phyloP scores from a whole-genome alignment of 2,329 filamentous ascomycete genomes.

The Pseudocercospora fuligena region DNA sequence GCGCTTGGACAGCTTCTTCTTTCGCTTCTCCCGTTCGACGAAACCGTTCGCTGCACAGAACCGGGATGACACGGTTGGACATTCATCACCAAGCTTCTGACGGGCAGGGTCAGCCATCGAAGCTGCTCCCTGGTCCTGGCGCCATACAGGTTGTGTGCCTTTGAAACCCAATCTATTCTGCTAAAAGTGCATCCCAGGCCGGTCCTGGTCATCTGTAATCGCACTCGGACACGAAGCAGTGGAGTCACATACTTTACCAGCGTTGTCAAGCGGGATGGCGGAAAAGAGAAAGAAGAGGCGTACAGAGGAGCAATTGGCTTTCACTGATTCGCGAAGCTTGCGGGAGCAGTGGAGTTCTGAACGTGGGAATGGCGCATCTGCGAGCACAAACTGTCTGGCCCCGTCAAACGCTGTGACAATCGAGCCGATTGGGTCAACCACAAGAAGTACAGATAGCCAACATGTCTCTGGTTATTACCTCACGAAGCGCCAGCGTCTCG shows the following conservation, averaged over 20 bases:
- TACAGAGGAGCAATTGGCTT: slow-evolving; percentile 5
- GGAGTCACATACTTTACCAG: background rate
- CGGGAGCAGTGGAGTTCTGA: slow-evolving; percentile 8
- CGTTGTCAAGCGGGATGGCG: background rate
- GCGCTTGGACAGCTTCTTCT: slow-evolving; percentile 5
- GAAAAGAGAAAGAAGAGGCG: slow-evolving; percentile 1
- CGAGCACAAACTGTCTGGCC: slow-evolving; percentile 5
- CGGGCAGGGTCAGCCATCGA: slow-evolving; percentile 1
- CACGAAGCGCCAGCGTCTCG: background rate
- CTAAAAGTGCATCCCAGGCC: background rate
- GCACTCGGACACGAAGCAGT: background rate
- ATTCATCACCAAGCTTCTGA: slow-evolving; percentile 12
- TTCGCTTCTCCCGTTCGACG: background rate
- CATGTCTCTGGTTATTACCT: background rate
- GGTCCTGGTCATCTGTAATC: slow-evolving; percentile 1
- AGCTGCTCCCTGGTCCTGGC: slow-evolving; percentile 6
- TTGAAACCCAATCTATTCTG: slow-evolving; percentile 24
- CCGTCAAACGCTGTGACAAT: background rate
- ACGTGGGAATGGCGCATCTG: slow-evolving; percentile 11
- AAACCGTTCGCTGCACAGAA: slow-evolving; percentile 13
- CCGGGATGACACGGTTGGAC: slow-evolving; percentile 12
- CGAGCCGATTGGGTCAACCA: slow-evolving; percentile 5
- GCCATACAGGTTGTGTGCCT: slow-evolving; percentile 12
- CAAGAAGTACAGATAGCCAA: background rate
- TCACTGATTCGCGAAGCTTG: slow-evolving; percentile 7